These are phyloP conservation scores for Oryza punctata DNA, from an alignment of 176 grass and related monocot species.

Conservation along the genomic window DNA sequence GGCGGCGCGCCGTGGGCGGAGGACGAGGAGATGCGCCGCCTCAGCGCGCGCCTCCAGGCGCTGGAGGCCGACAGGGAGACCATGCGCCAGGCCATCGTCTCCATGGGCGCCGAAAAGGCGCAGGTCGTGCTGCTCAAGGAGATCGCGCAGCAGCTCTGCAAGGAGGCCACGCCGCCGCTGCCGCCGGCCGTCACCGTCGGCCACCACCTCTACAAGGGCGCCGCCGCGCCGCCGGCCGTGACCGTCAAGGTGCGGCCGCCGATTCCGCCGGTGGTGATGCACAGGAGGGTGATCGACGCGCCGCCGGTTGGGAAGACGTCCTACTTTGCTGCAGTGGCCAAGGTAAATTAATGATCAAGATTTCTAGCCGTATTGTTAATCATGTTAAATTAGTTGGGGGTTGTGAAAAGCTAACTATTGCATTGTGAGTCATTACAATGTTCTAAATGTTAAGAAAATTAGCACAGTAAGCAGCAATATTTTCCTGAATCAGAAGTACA, in stretches of 20 bases:
- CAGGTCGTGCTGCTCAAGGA: conserved; percentile 77
- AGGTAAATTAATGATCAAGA: conserved; percentile 53
- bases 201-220: conserved; percentile 46
- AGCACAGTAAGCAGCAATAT: no score
- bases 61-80: conserved; percentile 85
- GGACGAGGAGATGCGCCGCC: conserved; percentile 65
- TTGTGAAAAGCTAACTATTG: not conserved
- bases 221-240: not conserved
- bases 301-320: conserved; percentile 42
- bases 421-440: not conserved
- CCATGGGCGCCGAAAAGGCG: conserved; percentile 65
- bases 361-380: not conserved
- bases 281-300: conserved; percentile 58
- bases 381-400: not conserved
- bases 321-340: conserved; percentile 36
- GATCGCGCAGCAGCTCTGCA: conserved; percentile 81
- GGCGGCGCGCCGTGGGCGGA: conserved; percentile 35
- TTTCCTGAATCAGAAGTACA: no score
- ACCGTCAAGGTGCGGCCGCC: conserved; percentile 33
- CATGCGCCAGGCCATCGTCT: conserved; percentile 74
- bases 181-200: not conserved
- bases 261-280: conserved; percentile 32
- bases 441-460: not conserved
- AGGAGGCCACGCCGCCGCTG: conserved; percentile 34
- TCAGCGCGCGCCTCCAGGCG: conserved; percentile 60